These are phyloP conservation scores for Cercospora citrullina DNA, from an alignment of 2,329 filamentous ascomycete species.

Conservation along the genomic window DNA sequence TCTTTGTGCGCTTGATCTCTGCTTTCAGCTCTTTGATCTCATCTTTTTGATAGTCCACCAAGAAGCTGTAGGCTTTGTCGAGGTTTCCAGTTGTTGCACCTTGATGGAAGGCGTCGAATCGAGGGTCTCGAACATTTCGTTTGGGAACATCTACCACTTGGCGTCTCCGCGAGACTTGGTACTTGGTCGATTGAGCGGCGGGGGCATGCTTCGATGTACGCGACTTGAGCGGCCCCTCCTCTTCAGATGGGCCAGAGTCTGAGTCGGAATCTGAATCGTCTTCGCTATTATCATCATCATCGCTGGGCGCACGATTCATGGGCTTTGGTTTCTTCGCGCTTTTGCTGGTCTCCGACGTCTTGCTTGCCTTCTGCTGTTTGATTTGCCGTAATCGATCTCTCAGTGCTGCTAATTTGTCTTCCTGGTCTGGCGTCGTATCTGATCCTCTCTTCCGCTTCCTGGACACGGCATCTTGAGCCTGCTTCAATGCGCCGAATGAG, in stretches of 20 bases:
- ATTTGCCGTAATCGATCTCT: constrained; percentile 48
- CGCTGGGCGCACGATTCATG: constrained; percentile 5
- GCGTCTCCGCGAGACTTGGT: constrained; percentile 77
- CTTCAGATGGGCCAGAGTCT: constrained; percentile 45
- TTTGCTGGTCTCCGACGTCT: constrained; percentile 29
- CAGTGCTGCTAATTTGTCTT: constrained; percentile 50
- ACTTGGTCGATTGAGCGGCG: constrained; percentile 76
- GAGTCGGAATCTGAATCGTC: constrained; percentile 34
- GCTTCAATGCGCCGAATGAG: constrained; percentile 86
- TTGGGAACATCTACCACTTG: constrained; percentile 66
- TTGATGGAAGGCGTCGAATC: constrained; percentile 72
- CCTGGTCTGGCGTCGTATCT: constrained; percentile 42
- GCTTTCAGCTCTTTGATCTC: constrained; percentile 75
- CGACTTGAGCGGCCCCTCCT: constrained; percentile 41
- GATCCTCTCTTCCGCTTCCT: constrained; percentile 48
- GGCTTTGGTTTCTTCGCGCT: background rate
- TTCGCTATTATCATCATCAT: constrained; percentile 24
- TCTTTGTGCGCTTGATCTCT: constrained; percentile 67
- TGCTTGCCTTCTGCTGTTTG: constrained; percentile 33
- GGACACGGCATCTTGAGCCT: constrained; percentile 71
- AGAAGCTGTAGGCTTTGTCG: constrained; percentile 78
- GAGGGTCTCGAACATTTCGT: constrained; percentile 70
- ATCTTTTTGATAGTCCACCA: constrained; percentile 80
- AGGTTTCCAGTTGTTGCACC: constrained; percentile 47
- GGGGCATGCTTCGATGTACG: constrained; percentile 86